Evolutionary conservation across 2,329 filamentous ascomycete species (phyloP).

Genomic region (Whalleya microplaca): DNA sequence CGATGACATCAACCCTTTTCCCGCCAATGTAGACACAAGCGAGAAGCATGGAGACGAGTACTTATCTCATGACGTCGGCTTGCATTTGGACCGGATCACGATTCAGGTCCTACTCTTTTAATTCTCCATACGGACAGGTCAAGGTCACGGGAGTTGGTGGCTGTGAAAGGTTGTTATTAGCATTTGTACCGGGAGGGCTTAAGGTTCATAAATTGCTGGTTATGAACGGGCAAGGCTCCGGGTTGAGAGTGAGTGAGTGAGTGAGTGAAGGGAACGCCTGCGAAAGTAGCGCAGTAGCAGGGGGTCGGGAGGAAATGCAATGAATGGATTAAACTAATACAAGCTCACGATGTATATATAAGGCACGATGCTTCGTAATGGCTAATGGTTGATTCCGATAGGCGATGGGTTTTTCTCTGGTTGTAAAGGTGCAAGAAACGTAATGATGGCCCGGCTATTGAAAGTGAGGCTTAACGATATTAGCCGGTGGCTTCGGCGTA

Average conservation of each 20-base stretch:
- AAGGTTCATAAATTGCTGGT: neutral
- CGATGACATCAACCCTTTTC: conserved; percentile 2
- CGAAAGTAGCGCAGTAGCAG: neutral
- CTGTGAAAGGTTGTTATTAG: conserved; percentile 5
- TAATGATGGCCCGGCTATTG: neutral
- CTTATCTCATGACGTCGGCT: neutral
- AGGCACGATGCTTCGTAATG: neutral
- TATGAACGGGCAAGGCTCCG: neutral
- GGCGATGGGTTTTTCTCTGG: neutral
- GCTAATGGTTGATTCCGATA: neutral
- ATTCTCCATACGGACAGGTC: conserved; percentile 9
- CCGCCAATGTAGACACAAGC: conserved; percentile 5
- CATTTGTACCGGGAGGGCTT: neutral
- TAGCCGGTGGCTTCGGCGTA: no score
- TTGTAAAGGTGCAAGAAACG: neutral
- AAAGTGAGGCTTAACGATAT: neutral
- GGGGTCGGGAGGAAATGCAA: neutral
- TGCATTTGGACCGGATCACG: conserved; percentile 13
- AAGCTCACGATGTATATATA: neutral
- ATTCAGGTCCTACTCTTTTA: conserved; percentile 5
- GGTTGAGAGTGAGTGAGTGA: neutral
- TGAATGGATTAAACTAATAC: neutral
- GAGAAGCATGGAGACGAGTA: neutral
- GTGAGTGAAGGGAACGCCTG: neutral
- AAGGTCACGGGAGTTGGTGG: conserved; percentile 7